Percentiles rank a stretch among this genome's conserved stretches.
Conservation (phyloP, 495 filamentous ascomycete genomes). For the Daldinia decipiens region DNA sequence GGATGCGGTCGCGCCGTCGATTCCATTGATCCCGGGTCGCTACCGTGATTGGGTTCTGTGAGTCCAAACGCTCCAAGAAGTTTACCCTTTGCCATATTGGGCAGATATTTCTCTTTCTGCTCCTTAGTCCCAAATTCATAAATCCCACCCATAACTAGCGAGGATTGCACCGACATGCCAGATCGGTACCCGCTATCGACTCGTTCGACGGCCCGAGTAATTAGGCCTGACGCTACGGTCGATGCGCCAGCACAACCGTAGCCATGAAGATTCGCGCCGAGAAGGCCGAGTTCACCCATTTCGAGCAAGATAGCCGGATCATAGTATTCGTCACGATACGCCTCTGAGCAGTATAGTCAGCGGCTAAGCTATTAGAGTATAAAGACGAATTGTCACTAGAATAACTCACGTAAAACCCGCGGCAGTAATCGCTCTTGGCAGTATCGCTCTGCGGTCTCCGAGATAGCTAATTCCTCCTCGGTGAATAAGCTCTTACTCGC, state of each 20-base stretch:
- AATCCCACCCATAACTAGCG: slow-evolving; percentile 96
- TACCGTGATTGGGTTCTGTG: slow-evolving; percentile 97
- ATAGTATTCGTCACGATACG: slow-evolving; percentile 93
- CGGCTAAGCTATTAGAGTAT: slow-evolving; percentile 16
- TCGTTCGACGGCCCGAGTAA: slow-evolving; percentile 94
- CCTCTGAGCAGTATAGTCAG: slow-evolving; percentile 67
- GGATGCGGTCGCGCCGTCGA: slow-evolving; percentile 86
- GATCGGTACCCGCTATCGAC: slow-evolving; percentile 96
- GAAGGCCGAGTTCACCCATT: slow-evolving; percentile 93
- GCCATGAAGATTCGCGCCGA: slow-evolving; percentile 90
- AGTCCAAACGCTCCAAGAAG: slow-evolving; percentile 91
- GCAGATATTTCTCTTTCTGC: slow-evolving; percentile 88
- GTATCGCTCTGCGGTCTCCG: slow-evolving; percentile 88
- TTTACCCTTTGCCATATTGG: slow-evolving; percentile 85
- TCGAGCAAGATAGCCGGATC: slow-evolving; percentile 88
- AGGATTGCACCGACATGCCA: slow-evolving; percentile 95
- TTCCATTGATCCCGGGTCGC: slow-evolving; percentile 97
- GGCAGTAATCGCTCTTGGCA: slow-evolving; percentile 90
- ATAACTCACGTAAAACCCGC: slow-evolving; percentile 80
- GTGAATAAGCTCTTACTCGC: slow-evolving; percentile 76
- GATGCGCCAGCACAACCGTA: slow-evolving; percentile 96
- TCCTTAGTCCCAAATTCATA: slow-evolving; percentile 90
- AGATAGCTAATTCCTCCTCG: slow-evolving; percentile 88
- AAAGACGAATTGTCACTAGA: slow-evolving; percentile 9
- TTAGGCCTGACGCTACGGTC: slow-evolving; percentile 89